Conservation (phyloP, 2,329 filamentous ascomycete species). For the Ascochyta pisi region DNA sequence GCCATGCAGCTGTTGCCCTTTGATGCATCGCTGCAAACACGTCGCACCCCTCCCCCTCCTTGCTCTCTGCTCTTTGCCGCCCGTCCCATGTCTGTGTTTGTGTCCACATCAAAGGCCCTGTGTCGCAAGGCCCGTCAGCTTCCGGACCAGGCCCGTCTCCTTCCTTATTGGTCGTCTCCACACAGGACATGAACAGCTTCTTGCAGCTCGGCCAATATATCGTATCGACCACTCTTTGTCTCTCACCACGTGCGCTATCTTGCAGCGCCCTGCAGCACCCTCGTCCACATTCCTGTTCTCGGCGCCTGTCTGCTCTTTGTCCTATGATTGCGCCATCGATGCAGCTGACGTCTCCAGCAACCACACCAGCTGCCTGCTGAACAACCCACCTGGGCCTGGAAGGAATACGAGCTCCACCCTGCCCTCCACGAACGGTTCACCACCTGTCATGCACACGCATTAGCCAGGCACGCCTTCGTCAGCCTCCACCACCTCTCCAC, state of each 20-base stretch:
- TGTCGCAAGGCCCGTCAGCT: slow-evolving; percentile 14
- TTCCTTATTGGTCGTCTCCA: slow-evolving; percentile 1
- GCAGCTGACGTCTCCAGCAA: slow-evolving; percentile 8
- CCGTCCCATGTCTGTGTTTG: background rate
- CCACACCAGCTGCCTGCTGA: slow-evolving; percentile 11
- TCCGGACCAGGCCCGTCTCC: slow-evolving; percentile 1
- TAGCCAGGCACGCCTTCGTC: slow-evolving; percentile 15
- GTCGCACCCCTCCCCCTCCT: slow-evolving; percentile 3
- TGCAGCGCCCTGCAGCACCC: background rate
- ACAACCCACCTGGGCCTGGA: slow-evolving; percentile 7
- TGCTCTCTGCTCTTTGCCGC: background rate
- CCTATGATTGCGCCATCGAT: background rate
- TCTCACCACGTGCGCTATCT: slow-evolving; percentile 17
- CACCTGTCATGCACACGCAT: slow-evolving; percentile 12
- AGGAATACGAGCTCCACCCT: slow-evolving; percentile 11
- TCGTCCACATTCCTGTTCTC: slow-evolving; percentile 6
- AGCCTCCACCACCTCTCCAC: slow-evolving; percentile 12
- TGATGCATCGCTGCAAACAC: slow-evolving; percentile 18
- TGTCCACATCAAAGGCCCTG: background rate
- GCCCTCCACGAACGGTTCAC: slow-evolving; percentile 7
- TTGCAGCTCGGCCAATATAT: slow-evolving; percentile 36
- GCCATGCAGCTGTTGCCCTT: slow-evolving; percentile 4
- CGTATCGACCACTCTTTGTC: slow-evolving; percentile 23
- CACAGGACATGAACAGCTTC: slow-evolving; percentile 6
- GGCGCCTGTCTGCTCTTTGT: background rate